These are phyloP conservation scores for Akanthomyces dipterigenus DNA, from an alignment of 2,329 filamentous ascomycete species.

Conservation along the genomic window DNA sequence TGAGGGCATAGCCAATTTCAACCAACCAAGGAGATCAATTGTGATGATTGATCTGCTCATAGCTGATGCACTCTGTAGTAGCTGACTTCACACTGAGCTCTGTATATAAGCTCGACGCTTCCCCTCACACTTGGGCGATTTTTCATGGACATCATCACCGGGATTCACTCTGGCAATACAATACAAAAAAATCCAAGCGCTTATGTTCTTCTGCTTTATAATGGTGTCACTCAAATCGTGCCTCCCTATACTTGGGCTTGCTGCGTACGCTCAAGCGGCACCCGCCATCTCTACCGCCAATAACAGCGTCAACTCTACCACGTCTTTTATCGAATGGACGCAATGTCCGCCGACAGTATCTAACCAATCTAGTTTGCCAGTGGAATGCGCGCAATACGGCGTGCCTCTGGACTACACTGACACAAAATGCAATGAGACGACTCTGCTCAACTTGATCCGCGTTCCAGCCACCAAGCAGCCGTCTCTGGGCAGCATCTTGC, in stretches of 20 bases:
- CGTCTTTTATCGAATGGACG: background rate
- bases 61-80: background rate
- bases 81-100: background rate
- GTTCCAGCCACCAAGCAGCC: slow-evolving; percentile 15
- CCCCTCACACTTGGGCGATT: background rate
- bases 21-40: background rate
- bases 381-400: slow-evolving; percentile 14
- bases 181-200: too few relatives aligned
- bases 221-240: background rate
- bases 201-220: background rate
- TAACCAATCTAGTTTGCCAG: background rate
- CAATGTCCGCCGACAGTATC: background rate
- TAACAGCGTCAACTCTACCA: background rate
- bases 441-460: slow-evolving; percentile 9
- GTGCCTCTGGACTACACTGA: slow-evolving; percentile 17
- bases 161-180: background rate
- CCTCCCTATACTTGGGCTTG: background rate
- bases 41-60: background rate
- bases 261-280: background rate
- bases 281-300: background rate
- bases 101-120: background rate
- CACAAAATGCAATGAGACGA: slow-evolving; percentile 3
- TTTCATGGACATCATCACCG: background rate
- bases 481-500: slow-evolving; percentile 23
- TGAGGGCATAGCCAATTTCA: background rate